Evolutionary conservation across 2,329 filamentous ascomycete species (phyloP).

Genomic region (Aspergillus viridinutans): DNA sequence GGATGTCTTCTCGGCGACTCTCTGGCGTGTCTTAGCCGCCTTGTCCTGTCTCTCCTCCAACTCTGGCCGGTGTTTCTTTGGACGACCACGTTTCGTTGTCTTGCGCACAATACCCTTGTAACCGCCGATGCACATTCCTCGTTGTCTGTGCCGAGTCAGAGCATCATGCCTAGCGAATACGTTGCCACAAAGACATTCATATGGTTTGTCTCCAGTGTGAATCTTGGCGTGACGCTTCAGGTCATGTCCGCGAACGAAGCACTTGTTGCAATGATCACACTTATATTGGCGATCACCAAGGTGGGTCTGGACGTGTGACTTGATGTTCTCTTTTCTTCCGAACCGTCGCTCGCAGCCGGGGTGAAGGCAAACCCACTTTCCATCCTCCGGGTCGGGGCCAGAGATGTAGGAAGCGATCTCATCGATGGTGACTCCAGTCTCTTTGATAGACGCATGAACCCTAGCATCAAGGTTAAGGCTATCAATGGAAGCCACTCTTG

Average conservation of each 20-base stretch:
- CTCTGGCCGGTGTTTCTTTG: slow-evolving; percentile 58
- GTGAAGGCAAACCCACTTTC: slow-evolving; percentile 74
- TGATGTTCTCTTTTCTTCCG: slow-evolving; percentile 98
- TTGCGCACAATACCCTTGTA: slow-evolving; percentile 75
- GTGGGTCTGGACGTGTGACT: slow-evolving; percentile 96
- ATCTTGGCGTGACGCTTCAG: slow-evolving; percentile 97
- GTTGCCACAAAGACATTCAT: slow-evolving; percentile 90
- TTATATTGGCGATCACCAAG: slow-evolving; percentile 93
- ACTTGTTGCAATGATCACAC: slow-evolving; percentile 89
- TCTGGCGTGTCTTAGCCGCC: slow-evolving; percentile 50
- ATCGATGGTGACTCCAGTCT: slow-evolving; percentile 82
- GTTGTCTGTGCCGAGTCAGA: slow-evolving; percentile 86
- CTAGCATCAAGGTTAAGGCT: slow-evolving; percentile 51
- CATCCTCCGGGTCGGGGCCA: slow-evolving; percentile 67
- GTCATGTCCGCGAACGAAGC: slow-evolving; percentile 95
- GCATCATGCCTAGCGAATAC: slow-evolving; percentile 94
- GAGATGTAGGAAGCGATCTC: slow-evolving; percentile 74
- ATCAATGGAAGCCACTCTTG: slow-evolving; percentile 42
- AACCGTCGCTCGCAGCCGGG: slow-evolving; percentile 83
- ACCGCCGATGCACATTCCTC: slow-evolving; percentile 93
- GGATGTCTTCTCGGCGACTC: slow-evolving; percentile 31
- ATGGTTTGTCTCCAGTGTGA: slow-evolving; percentile 92
- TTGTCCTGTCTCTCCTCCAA: slow-evolving; percentile 56
- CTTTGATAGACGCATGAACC: slow-evolving; percentile 59
- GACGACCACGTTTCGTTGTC: slow-evolving; percentile 62